Base-by-base conservation (phyloP, 73 alveolate species). In the Stentor roeselii region DNA sequence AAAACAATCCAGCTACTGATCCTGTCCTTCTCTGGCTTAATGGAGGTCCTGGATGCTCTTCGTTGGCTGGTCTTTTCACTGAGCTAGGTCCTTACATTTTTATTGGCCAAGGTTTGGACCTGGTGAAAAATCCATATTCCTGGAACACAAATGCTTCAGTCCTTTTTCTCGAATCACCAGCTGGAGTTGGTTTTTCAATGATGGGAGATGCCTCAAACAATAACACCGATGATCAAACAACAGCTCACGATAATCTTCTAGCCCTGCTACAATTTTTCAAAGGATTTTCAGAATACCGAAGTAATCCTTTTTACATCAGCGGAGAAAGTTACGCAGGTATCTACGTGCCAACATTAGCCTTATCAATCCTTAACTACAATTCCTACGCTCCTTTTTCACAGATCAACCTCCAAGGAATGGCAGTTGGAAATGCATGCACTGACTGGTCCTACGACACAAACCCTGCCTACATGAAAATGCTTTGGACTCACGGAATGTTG, bases 21-120 rank as follows among this genome's bases (percentile, higher is more conserved):
- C 99, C 99, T 3, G 82, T 92, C n/a, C 87, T 96, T 2, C 38
- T 95, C 75, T 95, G 99, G 98, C 92, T 96, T 76, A 96, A 94
- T 90, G 99, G 99, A 60, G 99, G 99, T 6, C 99, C 99, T 15
- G 98, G 98, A 0, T 96, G 99, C 88, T 95, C 99, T 3, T 88
- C 97, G 15, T 78, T 96, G 92, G 89, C 87, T 39, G 99, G 98
- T 3, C 89, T 92, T 88, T 60, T 90, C 50, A 86, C 87, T 82
- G 99, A 95, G 85, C 92, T 91, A 59, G 99, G 99, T 0, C 99
- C 99, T 11, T 91, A 77, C 78, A 88, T 90, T 11, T 78, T 88
- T 80, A 59, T 82, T 76, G 87, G 85, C 11, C 95, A 88, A 35
- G 86, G 78, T 38, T 84, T 78, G 6, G 83, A 84, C 42, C 87